A percentile compares a stretch with the other conserved stretches of the same genome.
Conservation (phyloP, 2,329 filamentous ascomycete genomes). For the Phialocephala sp. region DNA sequence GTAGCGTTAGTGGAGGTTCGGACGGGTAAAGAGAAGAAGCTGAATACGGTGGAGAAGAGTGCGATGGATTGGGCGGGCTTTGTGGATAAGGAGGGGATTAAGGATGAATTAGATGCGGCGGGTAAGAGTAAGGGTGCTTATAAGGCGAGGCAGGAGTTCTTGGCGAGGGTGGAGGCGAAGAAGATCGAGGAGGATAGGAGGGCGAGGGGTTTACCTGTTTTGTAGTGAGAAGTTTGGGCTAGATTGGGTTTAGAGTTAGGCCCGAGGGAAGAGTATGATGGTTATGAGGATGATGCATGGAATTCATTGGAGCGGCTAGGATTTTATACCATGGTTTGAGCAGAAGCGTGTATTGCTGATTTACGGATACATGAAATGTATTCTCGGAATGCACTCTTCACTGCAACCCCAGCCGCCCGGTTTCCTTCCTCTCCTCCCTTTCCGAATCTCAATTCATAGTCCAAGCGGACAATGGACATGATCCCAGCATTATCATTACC, state of each 20-base stretch:
- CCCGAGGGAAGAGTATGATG: background rate
- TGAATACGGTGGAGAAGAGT: conserved; percentile 75
- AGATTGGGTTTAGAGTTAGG: background rate
- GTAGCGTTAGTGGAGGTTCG: conserved; percentile 48
- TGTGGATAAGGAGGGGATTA: conserved; percentile 73
- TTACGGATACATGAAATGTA: too few relatives aligned
- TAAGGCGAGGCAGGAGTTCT: conserved; percentile 66
- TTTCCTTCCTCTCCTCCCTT: too few relatives aligned
- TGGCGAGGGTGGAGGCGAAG: conserved; percentile 67
- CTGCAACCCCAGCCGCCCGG: too few relatives aligned
- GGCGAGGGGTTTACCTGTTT: conserved; percentile 48
- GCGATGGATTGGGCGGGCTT: conserved; percentile 76
- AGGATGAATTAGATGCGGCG: conserved; percentile 69
- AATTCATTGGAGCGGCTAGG: too few relatives aligned
- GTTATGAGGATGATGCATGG: background rate
- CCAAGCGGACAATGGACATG: too few relatives aligned
- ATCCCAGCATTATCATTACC: too few relatives aligned
- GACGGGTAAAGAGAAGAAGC: conserved; percentile 63
- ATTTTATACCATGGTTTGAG: too few relatives aligned
- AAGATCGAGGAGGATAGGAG: conserved; percentile 65
- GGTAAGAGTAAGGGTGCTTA: conserved; percentile 70
- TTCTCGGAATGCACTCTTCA: too few relatives aligned
- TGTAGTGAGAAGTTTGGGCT: background rate
- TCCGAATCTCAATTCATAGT: too few relatives aligned
- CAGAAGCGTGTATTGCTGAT: too few relatives aligned